phyloP scores from a whole-genome alignment of 164 flowering plant species.

The Aristolochia contorta region DNA sequence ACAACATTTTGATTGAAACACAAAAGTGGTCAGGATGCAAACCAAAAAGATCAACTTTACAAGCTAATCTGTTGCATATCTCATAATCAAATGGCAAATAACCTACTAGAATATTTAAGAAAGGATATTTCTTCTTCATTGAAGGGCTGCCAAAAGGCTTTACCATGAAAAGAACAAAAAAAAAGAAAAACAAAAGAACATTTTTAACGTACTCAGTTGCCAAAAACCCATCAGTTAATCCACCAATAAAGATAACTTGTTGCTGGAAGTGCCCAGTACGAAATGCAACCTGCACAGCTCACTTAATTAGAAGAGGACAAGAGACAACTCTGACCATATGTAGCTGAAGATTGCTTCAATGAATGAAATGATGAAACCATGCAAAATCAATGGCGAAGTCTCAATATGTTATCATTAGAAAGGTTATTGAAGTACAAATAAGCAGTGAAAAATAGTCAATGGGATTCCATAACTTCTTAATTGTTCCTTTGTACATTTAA shows the following conservation, averaged over 20 bases:
- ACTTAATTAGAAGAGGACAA: not conserved
- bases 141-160: too few species aligned
- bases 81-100: too few species aligned
- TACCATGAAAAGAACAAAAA: not conserved
- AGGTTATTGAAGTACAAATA: not conserved
- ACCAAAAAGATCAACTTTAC: too few species aligned
- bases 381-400: not conserved
- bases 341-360: not conserved
- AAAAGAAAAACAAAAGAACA: not conserved
- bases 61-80: too few species aligned
- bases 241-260: conserved; percentile 90
- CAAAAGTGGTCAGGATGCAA: too few species aligned
- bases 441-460: not conserved
- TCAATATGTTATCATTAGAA: not conserved
- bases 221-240: conserved; percentile 83
- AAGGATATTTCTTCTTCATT: too few species aligned
- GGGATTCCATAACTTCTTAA: not conserved
- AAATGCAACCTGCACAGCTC: conserved; percentile 72
- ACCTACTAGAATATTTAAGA: too few species aligned
- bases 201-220: conserved; percentile 75
- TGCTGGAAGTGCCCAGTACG: conserved; percentile 79
- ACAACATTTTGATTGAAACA: too few species aligned
- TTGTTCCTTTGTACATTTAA: too few species aligned
- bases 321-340: not conserved
- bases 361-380: not conserved